A percentile compares a stretch with the other conserved stretches of the same genome.
These are phyloP conservation scores for Sindora glabra DNA, from an alignment of 306 rosid genomes.

Conservation along the genomic window DNA sequence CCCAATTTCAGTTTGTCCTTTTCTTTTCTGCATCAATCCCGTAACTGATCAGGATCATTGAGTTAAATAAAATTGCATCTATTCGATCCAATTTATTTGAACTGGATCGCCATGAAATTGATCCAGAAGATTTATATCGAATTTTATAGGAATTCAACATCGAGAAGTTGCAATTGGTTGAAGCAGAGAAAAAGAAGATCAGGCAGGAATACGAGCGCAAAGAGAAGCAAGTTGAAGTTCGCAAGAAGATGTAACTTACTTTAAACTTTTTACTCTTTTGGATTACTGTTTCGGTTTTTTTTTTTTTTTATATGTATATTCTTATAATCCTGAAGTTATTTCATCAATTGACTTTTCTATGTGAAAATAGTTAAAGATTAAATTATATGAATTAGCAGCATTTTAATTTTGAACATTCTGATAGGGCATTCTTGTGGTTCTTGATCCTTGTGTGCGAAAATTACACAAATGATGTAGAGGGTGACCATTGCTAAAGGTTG, in stretches of 20 bases:
- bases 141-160: slow-evolving; percentile 77
- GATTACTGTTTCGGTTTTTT: background rate
- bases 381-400: too few species aligned
- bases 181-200: slow-evolving; percentile 96
- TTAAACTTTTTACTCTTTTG: background rate
- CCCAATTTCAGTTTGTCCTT: background rate
- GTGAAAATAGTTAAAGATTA: too few species aligned
- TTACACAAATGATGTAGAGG: too few species aligned
- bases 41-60: background rate
- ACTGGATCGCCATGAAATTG: background rate
- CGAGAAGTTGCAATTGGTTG: slow-evolving; percentile 90
- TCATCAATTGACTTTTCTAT: background rate
- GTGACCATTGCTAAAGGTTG: slow-evolving; percentile 2
- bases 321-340: background rate
- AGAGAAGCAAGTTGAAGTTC: slow-evolving; percentile 86
- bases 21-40: background rate
- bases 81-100: background rate
- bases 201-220: slow-evolving; percentile 90
- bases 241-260: slow-evolving; percentile 75
- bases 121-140: slow-evolving; percentile 1
- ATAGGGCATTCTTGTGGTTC: too few species aligned
- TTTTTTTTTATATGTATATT: background rate
- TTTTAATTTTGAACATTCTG: too few species aligned
- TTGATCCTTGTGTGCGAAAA: too few species aligned
- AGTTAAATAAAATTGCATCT: background rate